Percentiles rank a stretch among this genome's conserved stretches.
Evolutionary conservation across 75 land plant species (phyloP).

Genomic region (Sequoia sempervirens): DNA sequence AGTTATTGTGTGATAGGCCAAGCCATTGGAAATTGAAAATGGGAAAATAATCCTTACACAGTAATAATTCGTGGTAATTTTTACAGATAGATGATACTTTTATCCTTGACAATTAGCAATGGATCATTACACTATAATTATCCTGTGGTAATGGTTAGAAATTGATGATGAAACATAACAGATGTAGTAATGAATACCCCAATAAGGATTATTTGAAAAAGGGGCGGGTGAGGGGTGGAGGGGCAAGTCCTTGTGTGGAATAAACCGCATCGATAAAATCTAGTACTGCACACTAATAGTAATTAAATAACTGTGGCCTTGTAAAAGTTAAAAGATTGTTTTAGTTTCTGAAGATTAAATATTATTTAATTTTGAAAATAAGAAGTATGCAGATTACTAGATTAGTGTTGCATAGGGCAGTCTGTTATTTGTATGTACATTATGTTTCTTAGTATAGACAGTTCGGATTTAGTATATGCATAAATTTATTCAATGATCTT

Average conservation of each 20-base stretch:
- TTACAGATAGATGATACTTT: too few species aligned
- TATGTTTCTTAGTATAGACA: background rate
- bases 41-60: background rate
- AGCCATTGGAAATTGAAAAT: background rate
- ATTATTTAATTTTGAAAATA: background rate
- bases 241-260: too few species aligned
- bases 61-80: background rate
- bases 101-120: background rate
- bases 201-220: background rate
- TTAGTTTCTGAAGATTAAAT: background rate
- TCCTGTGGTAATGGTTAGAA: background rate
- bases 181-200: background rate
- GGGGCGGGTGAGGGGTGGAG: background rate
- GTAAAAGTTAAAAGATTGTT: background rate
- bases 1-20: background rate
- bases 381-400: background rate
- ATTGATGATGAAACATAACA: background rate
- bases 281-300: background rate
- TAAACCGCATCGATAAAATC: too few species aligned
- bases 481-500: background rate
- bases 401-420: background rate
- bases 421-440: background rate
- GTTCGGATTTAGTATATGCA: background rate
- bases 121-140: background rate
- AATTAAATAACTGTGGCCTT: background rate